Base-by-base conservation (phyloP, 805 yeast genomes). In the Lachancea fermentati region DNA sequence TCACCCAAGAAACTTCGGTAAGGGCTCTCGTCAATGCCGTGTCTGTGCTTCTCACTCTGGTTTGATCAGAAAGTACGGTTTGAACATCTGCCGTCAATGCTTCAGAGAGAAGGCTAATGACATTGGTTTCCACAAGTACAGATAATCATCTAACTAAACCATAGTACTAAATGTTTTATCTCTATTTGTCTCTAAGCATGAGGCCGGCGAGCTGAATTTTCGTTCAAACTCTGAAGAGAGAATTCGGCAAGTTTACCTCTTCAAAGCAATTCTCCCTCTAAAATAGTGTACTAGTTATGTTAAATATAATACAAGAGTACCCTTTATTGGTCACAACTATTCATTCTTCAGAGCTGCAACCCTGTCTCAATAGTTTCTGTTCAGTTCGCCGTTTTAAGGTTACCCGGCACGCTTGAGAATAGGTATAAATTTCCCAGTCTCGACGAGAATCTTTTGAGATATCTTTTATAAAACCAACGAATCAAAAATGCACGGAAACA, bases 1-100 rank as follows among this genome's bases (percentile, higher is more conserved):
- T 73, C 98, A 93, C 95, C 98, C 99, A 82, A 87, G 97, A 86
- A 89, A 85, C 77, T 91, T 79, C 88, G 98, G 98, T 76, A 93
- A 93, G 86, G 99, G 99, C 78, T 85, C 97, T 67, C 95, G 99
- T 80, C 93, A 86, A 79, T 93, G 97, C 81, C 93, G 97, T 75
- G 89, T 91, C 80, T 87, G 96, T 72, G 79, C 95, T 66, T 86
- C 97, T 75, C 97, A 91, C 89, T 73, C 86, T 64, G 97, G 97
- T 81, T 85, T 93, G 73, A 86, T 93, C 82, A 91, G 99, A 87
- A 93, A 93, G 81, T 93, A 93, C 93, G 98, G 95, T 69, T 78
- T 93, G 69, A 83, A 88, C 89, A 81, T 93, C 81, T 91, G 97
- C 79, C 95, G 99, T 85, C 99, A 93, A 81, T 91, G 96, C 78